Evolutionary conservation across 441 rosid species (phyloP), one percentile per base, ranked within the genome.

Genomic region (Erodium trifolium): DNA sequence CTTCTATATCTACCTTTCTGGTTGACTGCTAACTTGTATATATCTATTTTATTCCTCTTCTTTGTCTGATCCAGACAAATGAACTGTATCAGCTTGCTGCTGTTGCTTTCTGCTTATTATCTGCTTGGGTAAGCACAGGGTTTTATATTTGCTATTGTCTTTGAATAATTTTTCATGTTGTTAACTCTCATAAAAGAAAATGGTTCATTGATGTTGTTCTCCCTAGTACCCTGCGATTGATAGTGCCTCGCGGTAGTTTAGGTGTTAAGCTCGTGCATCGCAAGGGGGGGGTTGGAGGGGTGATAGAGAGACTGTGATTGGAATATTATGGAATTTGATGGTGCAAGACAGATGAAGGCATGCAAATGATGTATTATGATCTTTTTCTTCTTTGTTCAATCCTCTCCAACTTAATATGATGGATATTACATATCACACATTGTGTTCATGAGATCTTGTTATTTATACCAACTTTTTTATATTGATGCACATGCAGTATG

Each of bases 11-110:
- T 55, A 41, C 31, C 45, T 59, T 17, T 65, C 49, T 64, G 59
- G 57, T 53, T 73, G 29, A 67, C 67, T 7, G 35, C 12, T 6
- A 45, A 60, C 19, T 60, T 35, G 51, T 47, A 11, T 47, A n/a
- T 12, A 47, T 12, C 29, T 7, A 37, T 73, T 68, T 63, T 59
- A 53, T 57, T 60, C 70, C 59, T 59, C 57, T 60, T 57, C 66
- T 19, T 77, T 68, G 59, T 71, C 53, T 64, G 63, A 55, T 81
- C 71, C 86, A 94, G 97, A 90, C 99, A 78, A 94, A 88, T 71
- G 98, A 94, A 78, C 97, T 92, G 66, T 94, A 92, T 80, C 98
- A 94, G 78, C 97, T 94, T 67, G 97, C 99, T 66, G 94, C 88
- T 66, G 97, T 94, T 68, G 99, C 99, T 16, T 94, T 94, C 82